These are phyloP conservation scores for Metschnikowia santaceciliae DNA, from an alignment of 805 yeast species.

Conservation along the genomic window DNA sequence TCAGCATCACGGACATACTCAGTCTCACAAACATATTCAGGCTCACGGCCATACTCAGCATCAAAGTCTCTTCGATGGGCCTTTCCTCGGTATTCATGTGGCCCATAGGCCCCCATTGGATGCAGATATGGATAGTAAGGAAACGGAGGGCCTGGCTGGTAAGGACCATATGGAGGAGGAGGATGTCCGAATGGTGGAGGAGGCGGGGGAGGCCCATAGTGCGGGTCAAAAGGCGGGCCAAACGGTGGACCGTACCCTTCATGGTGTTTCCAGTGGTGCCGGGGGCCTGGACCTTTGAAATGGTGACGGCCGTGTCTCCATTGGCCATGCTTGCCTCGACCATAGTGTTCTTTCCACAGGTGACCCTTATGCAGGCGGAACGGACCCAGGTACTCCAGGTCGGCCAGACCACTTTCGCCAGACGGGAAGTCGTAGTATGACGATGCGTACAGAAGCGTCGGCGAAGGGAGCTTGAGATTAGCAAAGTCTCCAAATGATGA, in stretches of 20 bases:
- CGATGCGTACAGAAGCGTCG: conserved; percentile 12
- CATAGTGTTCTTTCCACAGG: background rate
- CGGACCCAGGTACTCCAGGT: background rate
- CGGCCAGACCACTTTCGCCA: conserved; percentile 2
- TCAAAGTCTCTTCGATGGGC: background rate
- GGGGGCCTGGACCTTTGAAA: background rate
- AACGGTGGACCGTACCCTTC: conserved; percentile 2
- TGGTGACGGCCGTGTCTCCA: conserved; percentile 2
- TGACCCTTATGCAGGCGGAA: background rate
- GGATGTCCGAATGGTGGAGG: conserved; percentile 10
- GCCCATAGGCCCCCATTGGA: background rate
- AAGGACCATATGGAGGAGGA: conserved; percentile 1
- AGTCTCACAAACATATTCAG: background rate
- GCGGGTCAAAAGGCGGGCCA: conserved; percentile 5
- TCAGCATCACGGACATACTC: background rate
- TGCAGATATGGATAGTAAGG: conserved; percentile 3
- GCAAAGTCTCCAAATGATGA: background rate
- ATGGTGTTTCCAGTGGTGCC: background rate
- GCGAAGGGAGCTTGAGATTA: conserved; percentile 10
- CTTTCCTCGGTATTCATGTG: background rate
- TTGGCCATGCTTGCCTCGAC: background rate
- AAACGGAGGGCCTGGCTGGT: conserved; percentile 4
- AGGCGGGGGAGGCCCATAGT: conserved; percentile 11
- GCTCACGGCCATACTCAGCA: background rate
- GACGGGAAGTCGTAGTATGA: conserved; percentile 4